Base-by-base conservation (phyloP, 768 basidiomycete species). In the Chalciporus piperatus region DNA sequence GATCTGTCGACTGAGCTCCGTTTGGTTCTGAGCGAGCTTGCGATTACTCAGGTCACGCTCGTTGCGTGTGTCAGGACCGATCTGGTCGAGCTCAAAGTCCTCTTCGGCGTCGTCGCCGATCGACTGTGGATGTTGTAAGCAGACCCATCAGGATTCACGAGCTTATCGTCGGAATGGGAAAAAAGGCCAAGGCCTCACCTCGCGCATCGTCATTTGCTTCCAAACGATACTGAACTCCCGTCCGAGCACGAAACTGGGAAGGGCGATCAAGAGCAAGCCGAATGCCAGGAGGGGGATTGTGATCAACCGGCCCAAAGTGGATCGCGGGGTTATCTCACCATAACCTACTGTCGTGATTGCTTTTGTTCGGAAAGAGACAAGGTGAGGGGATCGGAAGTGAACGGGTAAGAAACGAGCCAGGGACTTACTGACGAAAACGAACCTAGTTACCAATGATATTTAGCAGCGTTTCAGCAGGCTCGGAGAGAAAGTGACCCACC, bases 261-360 rank as follows among this genome's bases (percentile, higher is more conserved):
- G 77, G 0, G 93, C 94, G 62, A 97, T 93, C 38, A 95, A 76
- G 0, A 97, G 76, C 10, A 96, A 76, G 3, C 93, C 93, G 59
- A 91, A 95, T 12, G 91, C 78, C 43, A 97, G 82, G 17, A 97
- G 78, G 0, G 93, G 93, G 1, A 95, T 72, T 0, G 93, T 92
- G 58, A 96, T 74, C 32, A 95, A 73, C 2, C 91, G 84, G 0
- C 93, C 93, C n/a, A 95, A 75, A 67, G 88, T 84, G 1, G 91
- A 91, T 12, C 89, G 81, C 0, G 93, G 93, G 0, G 89, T 91
- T 48, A 94, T 90, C 68, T 96, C 93, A 33, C 93, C 93, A 59
- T 93, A 96, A 12, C 93, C 91, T 1, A 92, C 89, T 0, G 92
- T 94, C 3, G 87, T 88, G 55, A 94, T 93, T 0, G 92, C 86